Conservation (phyloP, 2,329 filamentous ascomycete species). For the Ophiocordyceps robertsii region DNA sequence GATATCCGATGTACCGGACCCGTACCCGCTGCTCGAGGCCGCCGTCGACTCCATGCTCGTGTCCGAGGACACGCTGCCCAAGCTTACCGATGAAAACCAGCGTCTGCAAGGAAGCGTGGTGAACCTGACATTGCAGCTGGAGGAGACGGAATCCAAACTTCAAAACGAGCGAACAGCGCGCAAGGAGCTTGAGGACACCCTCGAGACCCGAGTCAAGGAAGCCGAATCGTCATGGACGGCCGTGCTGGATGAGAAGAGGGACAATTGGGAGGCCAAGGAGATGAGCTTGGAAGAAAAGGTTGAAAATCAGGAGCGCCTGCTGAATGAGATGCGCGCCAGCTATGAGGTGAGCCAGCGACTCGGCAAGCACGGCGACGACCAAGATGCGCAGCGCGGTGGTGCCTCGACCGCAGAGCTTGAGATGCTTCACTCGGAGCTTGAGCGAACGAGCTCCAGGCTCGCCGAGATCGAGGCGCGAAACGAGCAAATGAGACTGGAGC, state of each 20-base stretch:
- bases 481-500: slow-evolving; percentile 78
- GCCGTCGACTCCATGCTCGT: slow-evolving; percentile 88
- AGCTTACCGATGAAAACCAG: slow-evolving; percentile 76
- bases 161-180: slow-evolving; percentile 62
- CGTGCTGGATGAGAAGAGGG: slow-evolving; percentile 82
- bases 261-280: slow-evolving; percentile 94
- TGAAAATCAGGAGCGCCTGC: slow-evolving; percentile 79
- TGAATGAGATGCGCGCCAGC: slow-evolving; percentile 92
- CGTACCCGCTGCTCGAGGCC: slow-evolving; percentile 89
- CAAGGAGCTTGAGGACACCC: slow-evolving; percentile 60
- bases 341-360: slow-evolving; percentile 93
- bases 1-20: slow-evolving; percentile 88
- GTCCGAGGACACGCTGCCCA: slow-evolving; percentile 84
- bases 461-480: slow-evolving; percentile 90
- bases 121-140: slow-evolving; percentile 65
- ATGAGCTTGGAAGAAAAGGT: slow-evolving; percentile 83
- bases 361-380: slow-evolving; percentile 54
- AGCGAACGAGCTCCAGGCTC: slow-evolving; percentile 73
- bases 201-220: slow-evolving; percentile 74
- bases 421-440: slow-evolving; percentile 81
- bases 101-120: slow-evolving; percentile 70
- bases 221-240: slow-evolving; percentile 83
- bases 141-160: slow-evolving; percentile 68
- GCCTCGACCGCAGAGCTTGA: slow-evolving; percentile 85
- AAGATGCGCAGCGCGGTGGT: slow-evolving; percentile 43